Conservation (phyloP, 2,329 filamentous ascomycete genomes). For the Sporothrix curviconia region DNA sequence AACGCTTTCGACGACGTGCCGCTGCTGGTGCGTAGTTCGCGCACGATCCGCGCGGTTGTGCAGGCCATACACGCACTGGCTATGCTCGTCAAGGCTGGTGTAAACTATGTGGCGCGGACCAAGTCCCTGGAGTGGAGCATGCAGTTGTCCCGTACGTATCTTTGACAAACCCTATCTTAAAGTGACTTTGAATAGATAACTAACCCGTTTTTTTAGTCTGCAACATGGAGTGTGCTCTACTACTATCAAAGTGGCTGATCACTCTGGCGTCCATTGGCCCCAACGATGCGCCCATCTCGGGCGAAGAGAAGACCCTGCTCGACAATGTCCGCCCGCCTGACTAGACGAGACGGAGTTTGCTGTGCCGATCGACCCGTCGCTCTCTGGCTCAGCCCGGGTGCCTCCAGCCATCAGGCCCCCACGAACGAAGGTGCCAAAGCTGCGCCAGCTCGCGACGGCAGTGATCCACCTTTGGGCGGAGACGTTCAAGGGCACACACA, state of each 20-base stretch:
- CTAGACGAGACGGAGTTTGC: conserved; percentile 58
- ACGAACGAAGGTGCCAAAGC: conserved; percentile 43
- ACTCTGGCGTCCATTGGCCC: conserved; percentile 48
- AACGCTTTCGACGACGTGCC: conserved; percentile 53
- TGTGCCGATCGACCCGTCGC: conserved; percentile 51
- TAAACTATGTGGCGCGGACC: conserved; percentile 55
- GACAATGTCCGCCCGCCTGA: conserved; percentile 52
- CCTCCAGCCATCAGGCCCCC: conserved; percentile 28
- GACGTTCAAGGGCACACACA: conserved; percentile 54
- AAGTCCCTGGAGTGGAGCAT: conserved; percentile 59
- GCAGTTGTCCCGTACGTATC: conserved; percentile 50
- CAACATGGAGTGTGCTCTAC: conserved; percentile 55
- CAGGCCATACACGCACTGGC: conserved; percentile 64
- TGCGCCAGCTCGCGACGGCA: conserved; percentile 50
- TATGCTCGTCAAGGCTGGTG: conserved; percentile 57
- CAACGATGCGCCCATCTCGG: conserved; percentile 41
- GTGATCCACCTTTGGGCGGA: conserved; percentile 57
- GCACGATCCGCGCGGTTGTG: conserved; percentile 57
- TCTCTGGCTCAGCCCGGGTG: conserved; percentile 22
- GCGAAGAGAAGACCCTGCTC: conserved; percentile 49
- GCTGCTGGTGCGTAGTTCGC: conserved; percentile 50
- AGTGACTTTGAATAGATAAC: neutral
- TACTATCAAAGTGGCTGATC: conserved; percentile 56
- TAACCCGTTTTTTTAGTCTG: conserved; percentile 41
- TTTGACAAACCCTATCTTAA: neutral